A percentile compares a stretch with the other conserved stretches of the same genome.
phyloP scores from a whole-genome alignment of 352 stramenopile species.

The Elongisporangium undulatum region DNA sequence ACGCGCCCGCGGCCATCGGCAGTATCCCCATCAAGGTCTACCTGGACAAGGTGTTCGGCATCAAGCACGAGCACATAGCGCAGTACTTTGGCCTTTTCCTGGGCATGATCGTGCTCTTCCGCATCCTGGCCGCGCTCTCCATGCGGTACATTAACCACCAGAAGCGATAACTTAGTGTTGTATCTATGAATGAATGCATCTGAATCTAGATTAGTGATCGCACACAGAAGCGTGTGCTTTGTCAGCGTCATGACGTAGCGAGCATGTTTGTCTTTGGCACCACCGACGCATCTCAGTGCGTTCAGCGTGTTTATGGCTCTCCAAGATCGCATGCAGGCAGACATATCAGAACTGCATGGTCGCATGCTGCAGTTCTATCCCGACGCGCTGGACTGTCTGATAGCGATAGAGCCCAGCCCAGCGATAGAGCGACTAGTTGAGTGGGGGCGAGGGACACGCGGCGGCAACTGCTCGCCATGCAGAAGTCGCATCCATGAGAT shows the following conservation, averaged over 20 bases:
- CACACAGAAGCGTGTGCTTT: no score
- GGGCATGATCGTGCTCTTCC: constrained; percentile 30
- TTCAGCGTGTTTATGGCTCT: background rate
- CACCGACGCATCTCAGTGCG: background rate
- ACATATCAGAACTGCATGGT: background rate
- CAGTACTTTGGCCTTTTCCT: constrained; percentile 27
- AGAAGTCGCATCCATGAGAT: constrained; percentile 1
- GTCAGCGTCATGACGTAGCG: background rate
- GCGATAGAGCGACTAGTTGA: no score
- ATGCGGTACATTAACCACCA: constrained; percentile 47
- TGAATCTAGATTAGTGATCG: background rate
- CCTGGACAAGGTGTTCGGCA: constrained; percentile 26
- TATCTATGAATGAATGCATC: background rate
- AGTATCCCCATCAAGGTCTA: constrained; percentile 26
- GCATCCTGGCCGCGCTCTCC: constrained; percentile 25
- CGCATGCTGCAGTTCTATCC: background rate
- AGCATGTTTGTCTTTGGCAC: background rate
- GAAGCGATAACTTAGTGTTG: constrained; percentile 13
- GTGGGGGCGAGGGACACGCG: background rate
- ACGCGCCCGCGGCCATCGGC: constrained; percentile 15
- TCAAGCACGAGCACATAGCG: constrained; percentile 25
- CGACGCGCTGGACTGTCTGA: background rate
- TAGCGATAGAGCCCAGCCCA: no score
- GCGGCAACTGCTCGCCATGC: background rate
- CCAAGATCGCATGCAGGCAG: background rate